A percentile compares a stretch with the other conserved stretches of the same genome.
Conservation (phyloP, 331 rosid species). For the Malus hybrid region DNA sequence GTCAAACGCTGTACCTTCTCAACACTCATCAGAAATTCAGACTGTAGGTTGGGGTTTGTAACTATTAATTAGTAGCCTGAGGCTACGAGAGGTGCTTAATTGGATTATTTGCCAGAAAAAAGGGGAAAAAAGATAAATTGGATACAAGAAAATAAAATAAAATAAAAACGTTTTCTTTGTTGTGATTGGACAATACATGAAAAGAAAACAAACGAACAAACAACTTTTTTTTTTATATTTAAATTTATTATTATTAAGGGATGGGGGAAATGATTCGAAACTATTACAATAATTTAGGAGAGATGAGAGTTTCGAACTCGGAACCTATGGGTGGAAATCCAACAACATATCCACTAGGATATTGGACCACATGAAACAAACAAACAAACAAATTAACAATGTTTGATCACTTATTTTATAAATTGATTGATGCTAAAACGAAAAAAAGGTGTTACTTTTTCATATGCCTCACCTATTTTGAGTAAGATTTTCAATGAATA, state of each 20-base stretch:
- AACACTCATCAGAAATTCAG: background rate
- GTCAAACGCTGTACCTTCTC: background rate
- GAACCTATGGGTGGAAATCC: no score
- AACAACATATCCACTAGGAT: no score
- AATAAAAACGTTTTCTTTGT: background rate
- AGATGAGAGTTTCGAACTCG: no score
- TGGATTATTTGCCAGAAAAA: background rate
- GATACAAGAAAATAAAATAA: background rate
- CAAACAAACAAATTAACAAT: no score
- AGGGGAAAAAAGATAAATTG: background rate
- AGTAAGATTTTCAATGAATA: background rate
- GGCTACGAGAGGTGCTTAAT: background rate
- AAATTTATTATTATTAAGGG: no score
- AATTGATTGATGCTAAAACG: background rate
- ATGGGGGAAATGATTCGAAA: no score
- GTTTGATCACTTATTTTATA: background rate
- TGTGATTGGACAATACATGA: background rate
- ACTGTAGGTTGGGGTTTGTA: background rate
- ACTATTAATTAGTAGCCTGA: background rate
- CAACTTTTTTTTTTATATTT: no score
- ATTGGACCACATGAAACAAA: no score
- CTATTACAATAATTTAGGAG: no score
- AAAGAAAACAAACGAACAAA: no score
- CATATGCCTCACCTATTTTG: background rate
- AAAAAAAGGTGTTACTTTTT: background rate